phyloP scores from a whole-genome alignment of 108 stramenopile species.

The Pseudonitzschia pungens region DNA sequence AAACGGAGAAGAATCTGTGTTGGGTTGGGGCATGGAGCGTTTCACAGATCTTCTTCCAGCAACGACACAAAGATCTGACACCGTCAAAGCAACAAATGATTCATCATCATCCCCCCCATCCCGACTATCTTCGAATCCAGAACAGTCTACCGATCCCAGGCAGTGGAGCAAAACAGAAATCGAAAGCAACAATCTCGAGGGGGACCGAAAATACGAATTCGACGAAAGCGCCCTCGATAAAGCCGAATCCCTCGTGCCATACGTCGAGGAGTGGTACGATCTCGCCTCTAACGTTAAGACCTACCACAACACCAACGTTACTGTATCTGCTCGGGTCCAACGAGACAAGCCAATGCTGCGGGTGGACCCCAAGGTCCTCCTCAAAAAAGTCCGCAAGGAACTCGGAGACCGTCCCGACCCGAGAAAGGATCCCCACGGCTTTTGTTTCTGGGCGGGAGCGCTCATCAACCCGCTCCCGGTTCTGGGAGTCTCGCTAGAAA shows the following conservation, averaged over 20 bases:
- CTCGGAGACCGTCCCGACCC: conserved; percentile 38
- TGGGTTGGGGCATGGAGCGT: conserved; percentile 65
- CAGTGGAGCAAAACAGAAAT: conserved; percentile 12
- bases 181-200: conserved; percentile 21
- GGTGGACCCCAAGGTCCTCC: conserved; percentile 42
- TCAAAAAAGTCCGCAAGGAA: conserved; percentile 38
- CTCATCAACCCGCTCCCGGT: conserved; percentile 68
- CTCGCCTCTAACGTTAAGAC: conserved; percentile 53
- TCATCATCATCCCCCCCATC: conserved; percentile 12
- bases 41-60: conserved; percentile 41
- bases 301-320: conserved; percentile 56
- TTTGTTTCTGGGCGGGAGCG: conserved; percentile 59
- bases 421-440: conserved; percentile 27
- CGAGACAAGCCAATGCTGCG: conserved; percentile 46
- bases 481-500: conserved; percentile 55
- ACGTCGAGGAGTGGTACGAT: conserved; percentile 50
- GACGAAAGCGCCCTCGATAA: conserved; percentile 20
- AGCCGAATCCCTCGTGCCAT: conserved; percentile 29
- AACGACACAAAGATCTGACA: neutral
- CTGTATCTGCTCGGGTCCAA: conserved; percentile 43
- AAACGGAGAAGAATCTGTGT: conserved; percentile 58
- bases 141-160: conserved; percentile 16
- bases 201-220: neutral
- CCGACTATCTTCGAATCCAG: neutral
- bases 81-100: neutral